Base-by-base conservation (phyloP, 352 stramenopile genomes). In the Pythium vanterpoolii region DNA sequence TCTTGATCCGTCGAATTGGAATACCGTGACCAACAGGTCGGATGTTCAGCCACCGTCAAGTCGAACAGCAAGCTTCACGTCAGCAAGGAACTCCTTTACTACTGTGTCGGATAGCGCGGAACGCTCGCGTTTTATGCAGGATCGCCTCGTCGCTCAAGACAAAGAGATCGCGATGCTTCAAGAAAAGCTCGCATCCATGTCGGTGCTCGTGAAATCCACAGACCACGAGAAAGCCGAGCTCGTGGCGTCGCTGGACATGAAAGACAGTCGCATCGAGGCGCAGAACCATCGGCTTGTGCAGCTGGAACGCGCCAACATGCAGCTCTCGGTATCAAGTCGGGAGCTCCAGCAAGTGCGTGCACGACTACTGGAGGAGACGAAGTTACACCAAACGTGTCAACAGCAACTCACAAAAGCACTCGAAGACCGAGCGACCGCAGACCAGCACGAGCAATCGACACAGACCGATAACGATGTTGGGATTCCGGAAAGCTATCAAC, bases 201-300 rank as follows among this genome's bases (percentile, higher is more conserved):
- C 82, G 5, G 72, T 90, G 40, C 61, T 86, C 26, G 46, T 90
- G 1, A 86, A 86, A 56, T 56, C 78, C n/a, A 70, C 71, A 1
- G 79, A 87, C 3, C 77, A 90, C 34, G 82, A 93, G 42, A 88
- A 85, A n/a, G 62, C 66, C 11, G 72, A 82, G 36, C 45, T 90
- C 2, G 45, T 57, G 2, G 67, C 71, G n/a, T 73, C 79, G 0
- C 45, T 93, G 1, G 82, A 90, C 51, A 72, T 90, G 3, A 93
- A 92, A 57, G 78, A 93, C 39, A 83, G 76, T 33, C 82, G 84
- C 7, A 89, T 91, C 9, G 82, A 90, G 38, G 64, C 74, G 1
- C 79, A 89, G 24, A 76, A 90, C 45, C 55, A 79, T 60, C 83
- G 86, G 45, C 56, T 92, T 24, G 64, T 63, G 2, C 78, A 90